Percentiles rank a stretch among this genome's conserved stretches.
Evolutionary conservation across 176 grass and related monocot species (phyloP).

Genomic region (Aegilops speltoides): DNA sequence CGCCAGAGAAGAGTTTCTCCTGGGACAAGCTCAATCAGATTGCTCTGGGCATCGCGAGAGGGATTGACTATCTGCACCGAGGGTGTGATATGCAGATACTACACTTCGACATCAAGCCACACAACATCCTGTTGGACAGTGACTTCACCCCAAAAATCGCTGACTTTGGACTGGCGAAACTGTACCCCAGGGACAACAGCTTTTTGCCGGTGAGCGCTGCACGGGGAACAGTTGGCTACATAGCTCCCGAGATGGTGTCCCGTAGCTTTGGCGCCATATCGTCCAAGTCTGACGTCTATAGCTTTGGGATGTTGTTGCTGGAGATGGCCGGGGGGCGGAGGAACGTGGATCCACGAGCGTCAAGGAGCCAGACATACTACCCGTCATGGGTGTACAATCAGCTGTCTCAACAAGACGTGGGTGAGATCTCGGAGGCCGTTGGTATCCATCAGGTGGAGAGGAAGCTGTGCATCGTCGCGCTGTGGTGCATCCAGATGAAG

Average conservation of each 20-base stretch:
- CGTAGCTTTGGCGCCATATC: constrained; percentile 15
- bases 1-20: not conserved
- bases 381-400: constrained; percentile 1
- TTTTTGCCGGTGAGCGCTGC: not conserved
- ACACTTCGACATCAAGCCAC: not conserved
- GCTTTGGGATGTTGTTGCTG: not conserved
- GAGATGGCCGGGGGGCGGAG: not conserved
- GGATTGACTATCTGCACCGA: not conserved
- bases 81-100: constrained; percentile 1
- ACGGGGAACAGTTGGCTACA: not conserved
- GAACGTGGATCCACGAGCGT: not conserved
- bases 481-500: constrained; percentile 15
- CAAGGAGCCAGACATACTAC: not conserved
- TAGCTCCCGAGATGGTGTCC: constrained; percentile 3
- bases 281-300: not conserved
- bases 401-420: not conserved
- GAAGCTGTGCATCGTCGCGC: not conserved
- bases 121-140: not conserved
- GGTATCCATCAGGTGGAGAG: not conserved
- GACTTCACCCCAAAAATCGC: not conserved
- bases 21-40: constrained; percentile 15
- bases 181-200: constrained; percentile 2
- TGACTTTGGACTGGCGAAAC: not conserved
- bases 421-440: not conserved
- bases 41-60: not conserved